A percentile compares a stretch with the other conserved stretches of the same genome.
These are phyloP conservation scores for Capsicum rhomboideum DNA, from an alignment of 257 asterid species.

Conservation along the genomic window DNA sequence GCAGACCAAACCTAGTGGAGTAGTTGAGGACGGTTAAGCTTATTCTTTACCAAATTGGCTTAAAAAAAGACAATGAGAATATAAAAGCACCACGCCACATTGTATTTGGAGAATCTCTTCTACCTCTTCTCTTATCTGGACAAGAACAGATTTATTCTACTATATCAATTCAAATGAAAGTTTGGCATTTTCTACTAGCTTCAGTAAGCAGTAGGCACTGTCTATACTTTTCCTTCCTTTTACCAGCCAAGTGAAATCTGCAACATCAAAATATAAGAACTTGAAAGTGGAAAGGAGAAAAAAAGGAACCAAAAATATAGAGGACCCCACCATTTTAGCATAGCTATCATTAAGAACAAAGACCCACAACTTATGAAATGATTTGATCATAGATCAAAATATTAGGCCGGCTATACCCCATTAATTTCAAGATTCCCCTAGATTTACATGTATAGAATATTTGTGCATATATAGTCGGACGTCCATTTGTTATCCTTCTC, in stretches of 20 bases:
- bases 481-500: neutral
- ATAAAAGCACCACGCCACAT: neutral
- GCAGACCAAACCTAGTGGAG: neutral
- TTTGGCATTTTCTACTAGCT: neutral
- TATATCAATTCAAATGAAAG: neutral
- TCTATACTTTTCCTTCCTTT: neutral
- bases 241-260: neutral
- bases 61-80: neutral
- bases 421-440: neutral
- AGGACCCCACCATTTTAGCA: neutral
- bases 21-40: neutral
- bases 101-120: neutral
- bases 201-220: neutral
- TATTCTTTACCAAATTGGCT: neutral
- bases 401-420: neutral
- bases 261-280: neutral
- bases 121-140: neutral
- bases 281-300: neutral
- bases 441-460: neutral
- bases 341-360: neutral
- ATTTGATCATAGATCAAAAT: neutral
- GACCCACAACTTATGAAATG: neutral
- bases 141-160: neutral
- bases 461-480: neutral
- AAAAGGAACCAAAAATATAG: neutral